These are phyloP conservation scores for Ogataea methylovora DNA, from an alignment of 805 yeast genomes.

Conservation along the genomic window DNA sequence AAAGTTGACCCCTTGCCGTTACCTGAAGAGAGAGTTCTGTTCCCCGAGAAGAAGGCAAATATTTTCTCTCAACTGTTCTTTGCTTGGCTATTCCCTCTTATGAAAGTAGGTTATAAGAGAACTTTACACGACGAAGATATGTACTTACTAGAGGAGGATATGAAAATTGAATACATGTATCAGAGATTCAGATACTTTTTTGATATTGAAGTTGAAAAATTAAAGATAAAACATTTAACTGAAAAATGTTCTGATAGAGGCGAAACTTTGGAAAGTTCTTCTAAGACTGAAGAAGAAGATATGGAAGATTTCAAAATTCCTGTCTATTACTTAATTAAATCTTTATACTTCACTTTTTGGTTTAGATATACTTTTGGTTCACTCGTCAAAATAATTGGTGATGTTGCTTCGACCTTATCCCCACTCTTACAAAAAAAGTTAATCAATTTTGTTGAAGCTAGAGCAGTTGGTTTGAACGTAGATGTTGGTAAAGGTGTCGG, in stretches of 20 bases:
- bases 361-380: slow-evolving; percentile 32
- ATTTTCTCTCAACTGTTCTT: slow-evolving; percentile 35
- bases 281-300: slow-evolving; percentile 10
- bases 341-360: slow-evolving; percentile 36
- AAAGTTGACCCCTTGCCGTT: slow-evolving; percentile 40
- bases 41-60: slow-evolving; percentile 30
- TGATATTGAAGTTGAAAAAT: slow-evolving; percentile 1
- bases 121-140: slow-evolving; percentile 61
- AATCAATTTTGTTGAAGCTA: slow-evolving; percentile 47
- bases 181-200: slow-evolving; percentile 15
- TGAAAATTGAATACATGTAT: slow-evolving; percentile 36
- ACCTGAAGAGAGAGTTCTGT: slow-evolving; percentile 33
- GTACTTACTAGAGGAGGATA: slow-evolving; percentile 35
- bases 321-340: slow-evolving; percentile 13
- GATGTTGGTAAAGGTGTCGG: slow-evolving; percentile 56
- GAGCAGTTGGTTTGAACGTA: slow-evolving; percentile 31
- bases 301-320: slow-evolving; percentile 19
- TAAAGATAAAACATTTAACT: slow-evolving; percentile 18
- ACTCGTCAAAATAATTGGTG: slow-evolving; percentile 32
- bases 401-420: slow-evolving; percentile 40
- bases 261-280: slow-evolving; percentile 12
- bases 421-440: slow-evolving; percentile 56
- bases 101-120: slow-evolving; percentile 58
- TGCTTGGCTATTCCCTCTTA: slow-evolving; percentile 57
- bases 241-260: slow-evolving; percentile 21